These are phyloP conservation scores for Oryza coarctata DNA, from an alignment of 176 grass and related monocot genomes.

Conservation along the genomic window DNA sequence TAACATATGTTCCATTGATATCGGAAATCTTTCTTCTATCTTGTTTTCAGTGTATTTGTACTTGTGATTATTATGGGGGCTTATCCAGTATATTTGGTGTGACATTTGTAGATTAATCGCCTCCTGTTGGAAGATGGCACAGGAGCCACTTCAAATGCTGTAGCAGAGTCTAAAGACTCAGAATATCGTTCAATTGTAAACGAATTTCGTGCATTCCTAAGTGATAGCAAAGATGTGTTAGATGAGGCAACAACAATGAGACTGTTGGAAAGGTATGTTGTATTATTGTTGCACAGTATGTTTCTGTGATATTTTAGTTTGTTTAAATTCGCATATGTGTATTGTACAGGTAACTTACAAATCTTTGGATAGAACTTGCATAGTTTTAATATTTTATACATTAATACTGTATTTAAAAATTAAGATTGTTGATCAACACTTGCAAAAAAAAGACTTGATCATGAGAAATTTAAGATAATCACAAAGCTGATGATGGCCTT, in stretches of 20 bases:
- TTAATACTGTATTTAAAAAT: neutral
- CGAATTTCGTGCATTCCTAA: slow-evolving; percentile 92
- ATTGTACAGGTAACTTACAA: neutral
- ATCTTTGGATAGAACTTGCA: neutral
- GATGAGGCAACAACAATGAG: slow-evolving; percentile 98
- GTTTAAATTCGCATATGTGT: neutral
- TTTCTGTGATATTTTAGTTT: slow-evolving; percentile 12
- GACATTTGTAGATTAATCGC: slow-evolving; percentile 85
- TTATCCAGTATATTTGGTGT: slow-evolving; percentile 25
- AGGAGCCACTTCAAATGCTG: slow-evolving; percentile 35
- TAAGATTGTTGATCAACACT: slow-evolving; percentile 2
- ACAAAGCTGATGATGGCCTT: neutral
- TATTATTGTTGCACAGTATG: neutral
- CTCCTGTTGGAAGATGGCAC: slow-evolving; percentile 86
- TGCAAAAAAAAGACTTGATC: neutral
- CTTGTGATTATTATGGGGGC: neutral
- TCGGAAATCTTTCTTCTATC: slow-evolving; percentile 11
- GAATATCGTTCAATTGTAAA: slow-evolving; percentile 72
- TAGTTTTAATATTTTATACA: neutral
- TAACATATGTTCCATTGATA: neutral
- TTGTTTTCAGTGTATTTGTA: slow-evolving; percentile 2
- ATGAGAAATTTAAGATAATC: neutral
- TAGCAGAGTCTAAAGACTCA: slow-evolving; percentile 48
- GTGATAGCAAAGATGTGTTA: slow-evolving; percentile 93
- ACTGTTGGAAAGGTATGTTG: slow-evolving; percentile 74